phyloP scores from a whole-genome alignment of 2,329 filamentous ascomycete species.

The Fusarium newnesense region DNA sequence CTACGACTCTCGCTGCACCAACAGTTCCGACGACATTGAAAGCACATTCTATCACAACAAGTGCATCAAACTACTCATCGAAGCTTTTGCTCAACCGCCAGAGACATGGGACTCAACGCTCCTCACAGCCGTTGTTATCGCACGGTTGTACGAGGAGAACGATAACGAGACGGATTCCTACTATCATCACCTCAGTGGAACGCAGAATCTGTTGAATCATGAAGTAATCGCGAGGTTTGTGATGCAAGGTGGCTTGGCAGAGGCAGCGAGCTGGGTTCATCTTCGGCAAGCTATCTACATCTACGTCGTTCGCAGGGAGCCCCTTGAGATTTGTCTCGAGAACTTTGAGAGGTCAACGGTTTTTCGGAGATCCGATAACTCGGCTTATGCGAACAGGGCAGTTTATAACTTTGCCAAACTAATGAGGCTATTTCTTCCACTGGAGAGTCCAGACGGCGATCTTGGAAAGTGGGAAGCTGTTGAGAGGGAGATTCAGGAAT shows the following conservation, averaged over 20 bases:
- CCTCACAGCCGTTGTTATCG: background rate
- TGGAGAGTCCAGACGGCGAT: accelerated
- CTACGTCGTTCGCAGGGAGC: background rate
- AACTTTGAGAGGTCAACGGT: conserved; percentile 2
- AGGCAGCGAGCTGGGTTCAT: conserved; percentile 8
- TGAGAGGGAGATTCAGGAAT: background rate
- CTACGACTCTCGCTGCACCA: background rate
- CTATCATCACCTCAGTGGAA: background rate
- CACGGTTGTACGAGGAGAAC: background rate
- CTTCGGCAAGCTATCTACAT: background rate
- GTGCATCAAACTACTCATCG: background rate
- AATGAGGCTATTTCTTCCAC: background rate
- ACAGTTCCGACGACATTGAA: background rate
- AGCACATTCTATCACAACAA: conserved; percentile 14
- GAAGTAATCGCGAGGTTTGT: background rate
- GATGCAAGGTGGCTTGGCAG: background rate
- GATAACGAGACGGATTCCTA: conserved; percentile 1
- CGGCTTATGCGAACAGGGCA: background rate
- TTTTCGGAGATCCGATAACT: background rate
- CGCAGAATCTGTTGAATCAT: background rate
- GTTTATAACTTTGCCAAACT: background rate
- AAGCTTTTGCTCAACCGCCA: background rate
- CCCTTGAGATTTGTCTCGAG: background rate
- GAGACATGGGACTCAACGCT: conserved; percentile 2
- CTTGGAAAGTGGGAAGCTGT: background rate